These are phyloP conservation scores for Apiotrichum gamsii DNA, from an alignment of 1,284 basidiomycete species.

Conservation along the genomic window DNA sequence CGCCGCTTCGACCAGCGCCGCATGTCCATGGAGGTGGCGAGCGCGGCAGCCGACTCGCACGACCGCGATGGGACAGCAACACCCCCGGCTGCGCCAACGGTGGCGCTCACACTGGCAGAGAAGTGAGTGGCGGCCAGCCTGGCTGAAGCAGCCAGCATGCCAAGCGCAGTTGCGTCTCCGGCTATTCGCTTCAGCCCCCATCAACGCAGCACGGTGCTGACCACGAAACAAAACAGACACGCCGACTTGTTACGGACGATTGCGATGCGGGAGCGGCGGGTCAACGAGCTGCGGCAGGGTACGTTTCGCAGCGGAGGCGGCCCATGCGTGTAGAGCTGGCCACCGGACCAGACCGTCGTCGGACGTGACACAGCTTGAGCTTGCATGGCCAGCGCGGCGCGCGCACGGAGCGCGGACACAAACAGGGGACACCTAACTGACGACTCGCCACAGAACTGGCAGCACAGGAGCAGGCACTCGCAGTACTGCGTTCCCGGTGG, in stretches of 20 bases:
- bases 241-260: conserved; percentile 37
- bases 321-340: too few species aligned
- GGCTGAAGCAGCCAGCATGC: background rate
- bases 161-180: background rate
- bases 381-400: too few species aligned
- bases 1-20: too few species aligned
- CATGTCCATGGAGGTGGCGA: too few species aligned
- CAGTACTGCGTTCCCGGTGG: conserved; percentile 32
- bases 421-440: too few species aligned
- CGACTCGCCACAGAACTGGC: conserved; percentile 26
- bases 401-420: too few species aligned
- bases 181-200: background rate
- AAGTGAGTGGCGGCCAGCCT: conserved; percentile 15
- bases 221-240: conserved; percentile 33
- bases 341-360: too few species aligned
- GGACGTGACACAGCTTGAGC: too few species aligned
- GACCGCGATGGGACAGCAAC: too few species aligned
- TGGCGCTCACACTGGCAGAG: conserved; percentile 18
- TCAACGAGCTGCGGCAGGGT: conserved; percentile 40
- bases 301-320: too few species aligned
- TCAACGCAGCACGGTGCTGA: background rate
- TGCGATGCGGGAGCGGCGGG: conserved; percentile 36
- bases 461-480: conserved; percentile 31
- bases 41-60: too few species aligned
- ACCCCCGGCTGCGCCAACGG: too few species aligned